Evolutionary conservation across 441 rosid species (phyloP), one percentile per base, ranked within the genome.

Genomic region (Melastoma candidum): DNA sequence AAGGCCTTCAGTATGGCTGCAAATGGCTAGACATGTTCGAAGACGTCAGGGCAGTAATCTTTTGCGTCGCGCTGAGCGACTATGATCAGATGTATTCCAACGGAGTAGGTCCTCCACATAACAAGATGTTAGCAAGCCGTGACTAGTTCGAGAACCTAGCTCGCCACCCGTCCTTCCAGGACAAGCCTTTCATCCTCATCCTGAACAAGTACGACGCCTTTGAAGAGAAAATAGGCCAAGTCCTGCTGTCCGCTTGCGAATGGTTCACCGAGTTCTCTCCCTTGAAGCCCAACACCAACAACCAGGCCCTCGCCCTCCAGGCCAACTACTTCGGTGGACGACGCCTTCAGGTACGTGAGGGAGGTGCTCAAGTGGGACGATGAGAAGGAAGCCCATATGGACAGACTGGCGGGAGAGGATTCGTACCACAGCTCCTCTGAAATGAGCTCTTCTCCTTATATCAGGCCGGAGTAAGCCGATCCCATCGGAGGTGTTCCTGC

Each of bases 21-120:
- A 62, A 62, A 49, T 62, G 66, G 66, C 54, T 62, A 39, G 66
- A 55, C 43, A 62, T 62, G 66, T 62, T 62, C n/a, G 66, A 62
- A 55, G 66, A 62, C 1, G 66, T 62, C 29, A 54, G 66, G 46
- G 66, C 60, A 11, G 66, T 62, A 26, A 55, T 62, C 57, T 62
- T 62, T 59, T 62, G 66, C 54, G 32, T 62, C 14, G 56, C 66
- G 1, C 26, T 62, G 59, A 62, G 66, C 14, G 66, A 62, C 60
- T 62, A 62, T 45, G 66, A 62, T 49, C 60, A 54, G 59, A 62
- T 6, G 60, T 49, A 54, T 48, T 22, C 60, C 44, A 47, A 55
- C 26, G 66, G 56, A 14, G 45, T 45, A 9, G 49, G 66, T 22
- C 43, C 53, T 17, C 47, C 26, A 14, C n/a, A 22, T 24, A 62